A percentile compares a stretch with the other conserved stretches of the same genome.
phyloP scores from a whole-genome alignment of 352 stramenopile species.

The Phytopythium mirpurense region DNA sequence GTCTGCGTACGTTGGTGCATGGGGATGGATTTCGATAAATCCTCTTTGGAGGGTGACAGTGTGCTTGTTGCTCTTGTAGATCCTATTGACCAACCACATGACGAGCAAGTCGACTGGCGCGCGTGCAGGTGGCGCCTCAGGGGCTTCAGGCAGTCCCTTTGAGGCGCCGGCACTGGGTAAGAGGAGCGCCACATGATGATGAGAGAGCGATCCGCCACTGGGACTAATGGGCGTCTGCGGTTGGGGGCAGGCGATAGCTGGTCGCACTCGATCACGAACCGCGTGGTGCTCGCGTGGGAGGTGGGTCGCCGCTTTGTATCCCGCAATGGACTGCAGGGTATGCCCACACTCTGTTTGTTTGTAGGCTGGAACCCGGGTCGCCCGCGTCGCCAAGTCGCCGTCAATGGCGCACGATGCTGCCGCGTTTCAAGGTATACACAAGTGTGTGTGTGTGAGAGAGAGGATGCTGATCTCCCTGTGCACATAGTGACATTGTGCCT shows the following conservation, averaged over 20 bases:
- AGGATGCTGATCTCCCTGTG: no score
- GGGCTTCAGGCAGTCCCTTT: not conserved
- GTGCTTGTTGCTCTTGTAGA: no score
- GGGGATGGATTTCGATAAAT: not conserved
- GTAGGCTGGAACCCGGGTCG: slow-evolving; percentile 33
- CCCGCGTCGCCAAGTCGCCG: slow-evolving; percentile 46
- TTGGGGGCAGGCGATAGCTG: slow-evolving; percentile 52
- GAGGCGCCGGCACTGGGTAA: slow-evolving; percentile 28
- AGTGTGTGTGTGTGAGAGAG: no score
- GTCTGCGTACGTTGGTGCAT: slow-evolving; percentile 26
- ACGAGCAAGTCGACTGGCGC: slow-evolving; percentile 38
- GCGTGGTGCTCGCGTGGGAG: slow-evolving; percentile 62
- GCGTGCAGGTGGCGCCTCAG: slow-evolving; percentile 1
- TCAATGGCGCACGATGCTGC: slow-evolving; percentile 25
- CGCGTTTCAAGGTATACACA: slow-evolving; percentile 33
- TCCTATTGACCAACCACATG: slow-evolving; percentile 69
- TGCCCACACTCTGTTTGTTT: not conserved
- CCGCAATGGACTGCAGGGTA: not conserved
- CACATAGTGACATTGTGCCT: no score
- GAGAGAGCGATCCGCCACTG: not conserved
- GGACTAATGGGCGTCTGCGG: not conserved
- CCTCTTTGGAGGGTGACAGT: not conserved
- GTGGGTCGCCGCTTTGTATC: slow-evolving; percentile 15
- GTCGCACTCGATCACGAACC: slow-evolving; percentile 59
- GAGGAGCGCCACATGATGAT: not conserved